Conservation (phyloP, 768 basidiomycete genomes). For the Rhodotorula kratochvilovae region DNA sequence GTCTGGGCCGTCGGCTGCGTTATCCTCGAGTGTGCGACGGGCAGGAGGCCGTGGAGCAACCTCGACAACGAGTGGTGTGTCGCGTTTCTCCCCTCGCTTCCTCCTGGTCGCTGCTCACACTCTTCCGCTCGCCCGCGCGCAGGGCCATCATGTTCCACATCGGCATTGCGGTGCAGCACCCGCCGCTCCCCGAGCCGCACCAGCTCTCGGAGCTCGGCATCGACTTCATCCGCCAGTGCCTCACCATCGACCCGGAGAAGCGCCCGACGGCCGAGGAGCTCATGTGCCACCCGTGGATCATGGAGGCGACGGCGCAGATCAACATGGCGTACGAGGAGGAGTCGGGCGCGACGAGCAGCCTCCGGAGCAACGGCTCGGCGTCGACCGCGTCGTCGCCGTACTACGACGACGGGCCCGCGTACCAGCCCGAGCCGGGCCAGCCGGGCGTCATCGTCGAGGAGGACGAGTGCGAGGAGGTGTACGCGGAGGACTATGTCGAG, state of each 20-base stretch:
- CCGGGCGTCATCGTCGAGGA: neutral
- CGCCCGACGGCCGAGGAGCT: slow-evolving; percentile 82
- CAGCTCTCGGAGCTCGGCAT: slow-evolving; percentile 86
- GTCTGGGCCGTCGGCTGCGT: slow-evolving; percentile 98
- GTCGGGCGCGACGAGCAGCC: neutral
- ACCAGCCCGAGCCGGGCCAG: neutral
- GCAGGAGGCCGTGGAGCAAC: slow-evolving; percentile 96
- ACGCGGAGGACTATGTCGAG: neutral
- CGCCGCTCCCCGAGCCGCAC: slow-evolving; percentile 83
- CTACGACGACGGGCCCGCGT: neutral
- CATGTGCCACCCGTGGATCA: slow-evolving; percentile 81
- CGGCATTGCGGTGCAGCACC: slow-evolving; percentile 92
- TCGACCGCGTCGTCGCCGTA: neutral
- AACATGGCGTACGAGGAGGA: slow-evolving; percentile 24
- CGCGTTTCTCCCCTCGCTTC: neutral
- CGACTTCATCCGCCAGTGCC: slow-evolving; percentile 85
- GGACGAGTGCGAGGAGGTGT: neutral
- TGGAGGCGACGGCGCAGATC: slow-evolving; percentile 36
- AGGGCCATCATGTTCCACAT: slow-evolving; percentile 99
- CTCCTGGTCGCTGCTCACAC: neutral
- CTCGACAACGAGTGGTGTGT: slow-evolving; percentile 96
- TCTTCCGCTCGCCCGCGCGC: neutral
- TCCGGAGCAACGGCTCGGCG: neutral
- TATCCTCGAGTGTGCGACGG: slow-evolving; percentile 93
- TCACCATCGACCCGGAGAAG: slow-evolving; percentile 75